Evolutionary conservation across 2,329 filamentous ascomycete species (phyloP).

Genomic region (Ophiostoma populinum): DNA sequence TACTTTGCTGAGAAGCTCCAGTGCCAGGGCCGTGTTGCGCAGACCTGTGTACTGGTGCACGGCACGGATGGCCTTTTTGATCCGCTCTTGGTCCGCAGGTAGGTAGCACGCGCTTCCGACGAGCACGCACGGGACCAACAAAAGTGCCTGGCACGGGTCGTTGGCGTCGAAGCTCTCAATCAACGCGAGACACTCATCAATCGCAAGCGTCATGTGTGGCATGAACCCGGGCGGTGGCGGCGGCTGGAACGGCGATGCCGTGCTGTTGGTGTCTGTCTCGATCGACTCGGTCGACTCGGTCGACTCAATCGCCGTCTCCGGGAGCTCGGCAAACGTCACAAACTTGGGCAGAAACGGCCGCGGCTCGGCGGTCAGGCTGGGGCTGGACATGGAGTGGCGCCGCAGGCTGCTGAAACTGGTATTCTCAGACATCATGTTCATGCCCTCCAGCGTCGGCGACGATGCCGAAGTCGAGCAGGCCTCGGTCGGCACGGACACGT

Average conservation of each 20-base stretch:
- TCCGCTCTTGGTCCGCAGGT: conserved; percentile 30
- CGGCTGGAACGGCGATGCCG: conserved; percentile 26
- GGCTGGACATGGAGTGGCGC: conserved; percentile 14
- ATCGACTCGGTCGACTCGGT: neutral
- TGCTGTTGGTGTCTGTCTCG: conserved; percentile 7
- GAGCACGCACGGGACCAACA: conserved; percentile 42
- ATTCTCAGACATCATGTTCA: neutral
- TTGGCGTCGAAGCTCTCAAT: conserved; percentile 37
- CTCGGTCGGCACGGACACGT: conserved; percentile 16
- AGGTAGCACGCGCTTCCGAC: conserved; percentile 44
- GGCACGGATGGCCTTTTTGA: conserved; percentile 30
- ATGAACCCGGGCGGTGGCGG: conserved; percentile 32
- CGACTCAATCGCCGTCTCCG: neutral
- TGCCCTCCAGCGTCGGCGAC: conserved; percentile 14
- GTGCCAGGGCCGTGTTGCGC: conserved; percentile 36
- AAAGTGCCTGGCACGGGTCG: conserved; percentile 40
- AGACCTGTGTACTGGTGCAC: conserved; percentile 43
- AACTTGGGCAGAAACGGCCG: conserved; percentile 2
- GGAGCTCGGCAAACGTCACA: neutral
- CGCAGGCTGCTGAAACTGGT: conserved; percentile 7
- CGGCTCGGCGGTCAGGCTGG: conserved; percentile 5
- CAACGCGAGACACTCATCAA: conserved; percentile 38
- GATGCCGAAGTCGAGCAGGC: conserved; percentile 19
- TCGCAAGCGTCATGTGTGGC: conserved; percentile 31
- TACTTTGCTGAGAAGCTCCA: conserved; percentile 37